Evolutionary conservation across 2,329 filamentous ascomycete genomes (phyloP), one percentile per base, ranked within the genome.

Genomic region (Colletotrichum karsti): DNA sequence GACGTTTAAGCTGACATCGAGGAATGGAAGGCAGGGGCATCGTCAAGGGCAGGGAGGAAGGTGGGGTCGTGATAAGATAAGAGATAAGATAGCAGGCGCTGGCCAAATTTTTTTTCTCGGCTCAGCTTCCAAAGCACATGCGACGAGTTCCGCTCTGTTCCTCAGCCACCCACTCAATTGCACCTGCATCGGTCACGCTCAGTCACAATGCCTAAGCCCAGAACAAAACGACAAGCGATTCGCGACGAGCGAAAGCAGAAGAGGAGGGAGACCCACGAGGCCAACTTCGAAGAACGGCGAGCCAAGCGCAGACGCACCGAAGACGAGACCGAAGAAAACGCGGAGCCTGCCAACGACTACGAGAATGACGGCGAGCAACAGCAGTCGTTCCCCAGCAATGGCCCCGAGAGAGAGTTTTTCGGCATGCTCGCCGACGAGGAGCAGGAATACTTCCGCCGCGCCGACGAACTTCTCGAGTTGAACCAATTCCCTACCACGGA

Each of bases 391-490:
- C 54, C 53, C 28, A 44, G 50, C 26, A 57, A 58, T 10, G 57
- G 70, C 10, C 76, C 80, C 9, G 92, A 93, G 67, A 88, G 85
- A 73, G 90, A 93, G 63, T 99, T 97, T 83, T 98, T 97, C 74
- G 96, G 96, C 71, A 91, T 98, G 85, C 90, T 99, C 26, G 92
- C 94, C 74, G 92, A 97, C 61, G 90, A 97, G 72, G 96, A 99
- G 83, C 94, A 97, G 77, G 95, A 98, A 79, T 98, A 98, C 79
- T 99, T 98, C 80, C 92, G 93, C 72, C 90, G 90, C 53, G 94
- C 95, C 60, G 95, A 97, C 82, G 92, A 97, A 78, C 86, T 97
- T 81, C 90, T 99, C 67, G 95, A 97, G 78, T 81, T 93, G 72
- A 96, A 98, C 81, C 90, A 95, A 77, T 98, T 98, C 77, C 89